Conservation (phyloP, 140 eudicot genomes). For the Stevia rebaudiana region DNA sequence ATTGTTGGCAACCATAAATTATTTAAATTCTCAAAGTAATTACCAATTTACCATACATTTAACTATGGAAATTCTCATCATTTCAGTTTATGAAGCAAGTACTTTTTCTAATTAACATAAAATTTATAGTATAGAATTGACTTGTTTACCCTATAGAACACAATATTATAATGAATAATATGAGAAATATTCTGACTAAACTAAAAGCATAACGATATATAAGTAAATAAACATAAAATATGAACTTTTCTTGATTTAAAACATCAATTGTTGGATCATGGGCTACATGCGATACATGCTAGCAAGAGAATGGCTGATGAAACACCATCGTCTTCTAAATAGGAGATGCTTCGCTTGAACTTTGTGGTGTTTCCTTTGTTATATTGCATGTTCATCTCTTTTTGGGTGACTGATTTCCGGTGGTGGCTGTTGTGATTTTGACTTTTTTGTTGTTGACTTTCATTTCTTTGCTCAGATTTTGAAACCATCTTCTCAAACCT, state of each 20-base stretch:
- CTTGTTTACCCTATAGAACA: background rate
- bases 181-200: background rate
- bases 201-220: background rate
- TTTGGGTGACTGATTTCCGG: slow-evolving; percentile 25
- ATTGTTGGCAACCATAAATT: background rate
- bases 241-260: background rate
- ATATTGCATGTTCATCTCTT: slow-evolving; percentile 43
- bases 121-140: background rate
- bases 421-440: slow-evolving; percentile 13
- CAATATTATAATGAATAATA: background rate
- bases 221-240: background rate
- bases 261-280: slow-evolving; percentile 4
- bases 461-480: slow-evolving; percentile 40
- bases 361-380: slow-evolving; percentile 69
- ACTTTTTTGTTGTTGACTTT: slow-evolving; percentile 30
- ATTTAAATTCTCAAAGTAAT: background rate
- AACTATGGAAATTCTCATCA: too few species aligned
- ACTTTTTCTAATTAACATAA: background rate
- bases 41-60: background rate
- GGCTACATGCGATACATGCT: slow-evolving; percentile 65
- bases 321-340: slow-evolving; percentile 70
- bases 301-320: slow-evolving; percentile 75
- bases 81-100: background rate
- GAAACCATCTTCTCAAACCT: slow-evolving; percentile 40
- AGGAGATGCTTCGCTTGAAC: slow-evolving; percentile 78